Conservation (phyloP, 2,329 filamentous ascomycete genomes). For the Nectriaceae sp. region DNA sequence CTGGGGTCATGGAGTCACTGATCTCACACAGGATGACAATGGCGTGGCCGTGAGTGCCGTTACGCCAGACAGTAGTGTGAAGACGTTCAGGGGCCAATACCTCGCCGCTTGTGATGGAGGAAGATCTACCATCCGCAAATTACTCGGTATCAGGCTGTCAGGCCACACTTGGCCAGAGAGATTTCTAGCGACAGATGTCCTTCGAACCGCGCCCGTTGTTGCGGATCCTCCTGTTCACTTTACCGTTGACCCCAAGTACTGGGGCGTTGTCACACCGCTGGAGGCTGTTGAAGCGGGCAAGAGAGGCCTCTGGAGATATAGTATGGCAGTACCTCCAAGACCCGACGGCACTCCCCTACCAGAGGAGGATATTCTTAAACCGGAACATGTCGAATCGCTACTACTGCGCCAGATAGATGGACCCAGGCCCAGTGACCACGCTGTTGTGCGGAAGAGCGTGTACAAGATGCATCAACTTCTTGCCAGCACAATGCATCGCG, state of each 20-base stretch:
- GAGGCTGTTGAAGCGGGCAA: neutral
- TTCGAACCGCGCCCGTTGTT: neutral
- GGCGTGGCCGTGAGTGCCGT: neutral
- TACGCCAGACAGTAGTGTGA: neutral
- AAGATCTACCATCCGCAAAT: neutral
- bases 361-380: neutral
- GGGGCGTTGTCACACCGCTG: neutral
- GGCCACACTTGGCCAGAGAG: neutral
- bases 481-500: neutral
- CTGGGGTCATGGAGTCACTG: neutral
- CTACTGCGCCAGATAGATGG: neutral
- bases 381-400: neutral
- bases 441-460: neutral
- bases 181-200: neutral
- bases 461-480: slow-evolving; percentile 1
- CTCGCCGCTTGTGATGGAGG: neutral
- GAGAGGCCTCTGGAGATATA: neutral
- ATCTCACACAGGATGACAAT: neutral
- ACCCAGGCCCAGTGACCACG: neutral
- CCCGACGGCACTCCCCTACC: neutral
- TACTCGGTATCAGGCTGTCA: neutral
- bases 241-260: neutral
- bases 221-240: neutral
- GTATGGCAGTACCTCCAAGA: neutral
- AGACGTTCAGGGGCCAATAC: neutral